Evolutionary conservation across 1,284 basidiomycete species (phyloP), one percentile per base, ranked within the genome.

Genomic region (Porodaedalea pini): DNA sequence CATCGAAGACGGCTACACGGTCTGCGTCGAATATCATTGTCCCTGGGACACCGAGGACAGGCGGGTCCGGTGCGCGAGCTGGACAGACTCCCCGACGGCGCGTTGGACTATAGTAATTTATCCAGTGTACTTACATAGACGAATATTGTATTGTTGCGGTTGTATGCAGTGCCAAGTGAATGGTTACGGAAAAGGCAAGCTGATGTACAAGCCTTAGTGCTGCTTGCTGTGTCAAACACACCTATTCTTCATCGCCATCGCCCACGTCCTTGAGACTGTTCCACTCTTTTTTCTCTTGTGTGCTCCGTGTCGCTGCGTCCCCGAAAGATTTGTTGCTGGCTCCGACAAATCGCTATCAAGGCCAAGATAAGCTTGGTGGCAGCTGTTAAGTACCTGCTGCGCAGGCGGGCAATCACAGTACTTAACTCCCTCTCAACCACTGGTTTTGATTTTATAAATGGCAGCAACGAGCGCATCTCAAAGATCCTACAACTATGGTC

Each of bases 21-120:
- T 82, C 82, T 43, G 78, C 73, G 53, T 76, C 89, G 4, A 83
- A 84, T 67, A 84, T 93, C 41, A 86, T 89, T 51, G 85, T 92
- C 2, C 83, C 88, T 29, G 87, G 87, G 13, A 94, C 92, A 5
- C 90, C 91, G 3, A 77, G 88, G 62, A 85, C 90, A 67, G 78
- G 83, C 27, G 81, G 88, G 15, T 81, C 84, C 63, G 88, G 87
- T 11, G 79, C 85, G 17, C 82, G 87, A 49, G 68, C 81, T 27
- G 68, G 68, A 4, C 74, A 76, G 34, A 78, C 76, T 13, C 76
- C 76, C 11, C 62, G 75, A 63, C 66, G 75, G 23, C 59, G 74
- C 21, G 65, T 69, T 3, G 75, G 76, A 11, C 55, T 69, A 13
- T 68, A 60, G 49, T n/a, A n/a, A 21, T 54, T 13, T 53, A 25